phyloP scores from a whole-genome alignment of 768 basidiomycete species.

The Lentinula guzmanii region DNA sequence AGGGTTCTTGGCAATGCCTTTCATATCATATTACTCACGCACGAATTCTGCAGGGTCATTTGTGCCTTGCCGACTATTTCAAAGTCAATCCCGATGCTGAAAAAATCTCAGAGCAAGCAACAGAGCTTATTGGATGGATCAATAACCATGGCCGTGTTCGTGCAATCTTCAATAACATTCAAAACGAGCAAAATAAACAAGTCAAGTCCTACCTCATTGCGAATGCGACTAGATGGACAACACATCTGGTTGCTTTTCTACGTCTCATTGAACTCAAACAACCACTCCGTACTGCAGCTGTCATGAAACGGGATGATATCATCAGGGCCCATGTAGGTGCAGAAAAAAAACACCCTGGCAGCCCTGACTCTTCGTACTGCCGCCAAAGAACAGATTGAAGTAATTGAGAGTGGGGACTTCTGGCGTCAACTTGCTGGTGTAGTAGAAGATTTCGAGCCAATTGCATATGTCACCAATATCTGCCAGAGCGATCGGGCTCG shows the following conservation, averaged over 20 bases:
- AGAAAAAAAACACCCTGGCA: constrained; percentile 15
- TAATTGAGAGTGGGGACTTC: constrained; percentile 11
- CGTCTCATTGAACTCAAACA: constrained; percentile 16
- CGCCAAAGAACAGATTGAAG: constrained; percentile 3
- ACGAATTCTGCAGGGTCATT: no score
- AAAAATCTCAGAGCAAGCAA: background rate
- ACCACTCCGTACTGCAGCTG: constrained; percentile 14
- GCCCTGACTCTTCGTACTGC: background rate
- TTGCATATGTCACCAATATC: background rate
- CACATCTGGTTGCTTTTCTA: constrained; percentile 20
- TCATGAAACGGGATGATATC: constrained; percentile 13
- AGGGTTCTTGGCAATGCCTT: no score
- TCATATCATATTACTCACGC: no score
- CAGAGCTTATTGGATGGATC: constrained; percentile 2
- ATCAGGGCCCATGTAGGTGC: constrained; percentile 20
- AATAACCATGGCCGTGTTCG: constrained; percentile 5
- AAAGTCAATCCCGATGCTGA: background rate
- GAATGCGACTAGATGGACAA: constrained; percentile 23
- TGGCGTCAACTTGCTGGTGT: background rate
- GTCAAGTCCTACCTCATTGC: constrained; percentile 19
- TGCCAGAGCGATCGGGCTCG: background rate
- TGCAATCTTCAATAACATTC: background rate
- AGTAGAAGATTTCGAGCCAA: background rate
- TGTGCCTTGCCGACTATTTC: no score
- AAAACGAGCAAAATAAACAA: background rate